Evolutionary conservation across 495 filamentous ascomycete species (phyloP).

Genomic region (Hypoxylon trugodes): DNA sequence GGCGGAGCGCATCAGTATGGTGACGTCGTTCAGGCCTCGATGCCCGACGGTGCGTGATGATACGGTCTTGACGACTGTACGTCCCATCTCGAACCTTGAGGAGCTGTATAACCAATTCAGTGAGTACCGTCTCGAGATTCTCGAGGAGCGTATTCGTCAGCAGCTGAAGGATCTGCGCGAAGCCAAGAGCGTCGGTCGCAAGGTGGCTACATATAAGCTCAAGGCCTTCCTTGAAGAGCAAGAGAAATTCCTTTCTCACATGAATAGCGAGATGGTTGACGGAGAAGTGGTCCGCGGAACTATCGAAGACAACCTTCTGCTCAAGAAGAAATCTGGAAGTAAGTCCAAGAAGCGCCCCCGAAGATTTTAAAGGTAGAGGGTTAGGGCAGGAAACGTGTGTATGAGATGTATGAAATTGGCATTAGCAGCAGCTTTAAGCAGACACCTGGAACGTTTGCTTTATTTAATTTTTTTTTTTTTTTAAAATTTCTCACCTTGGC

Average conservation of each 20-base stretch:
- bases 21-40: slow-evolving; percentile 74
- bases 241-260: slow-evolving; percentile 62
- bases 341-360: slow-evolving; percentile 35
- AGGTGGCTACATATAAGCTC: slow-evolving; percentile 52
- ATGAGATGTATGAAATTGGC: no score
- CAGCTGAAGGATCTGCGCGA: slow-evolving; percentile 57
- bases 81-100: slow-evolving; percentile 69
- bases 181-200: slow-evolving; percentile 50
- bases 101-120: slow-evolving; percentile 76
- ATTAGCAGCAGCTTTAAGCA: no score
- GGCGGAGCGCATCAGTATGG: slow-evolving; percentile 75
- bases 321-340: slow-evolving; percentile 12
- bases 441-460: no score
- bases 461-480: no score
- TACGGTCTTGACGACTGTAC: slow-evolving; percentile 71
- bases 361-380: slow-evolving; percentile 6
- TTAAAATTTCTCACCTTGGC: no score
- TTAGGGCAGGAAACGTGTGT: not conserved
- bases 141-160: slow-evolving; percentile 65
- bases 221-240: slow-evolving; percentile 62
- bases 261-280: slow-evolving; percentile 66
- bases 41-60: slow-evolving; percentile 68
- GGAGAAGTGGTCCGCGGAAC: slow-evolving; percentile 59
- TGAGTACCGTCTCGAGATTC: slow-evolving; percentile 75
- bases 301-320: slow-evolving; percentile 34